Conservation (phyloP, 805 yeast species). For the Saccharomycopsis vini region DNA sequence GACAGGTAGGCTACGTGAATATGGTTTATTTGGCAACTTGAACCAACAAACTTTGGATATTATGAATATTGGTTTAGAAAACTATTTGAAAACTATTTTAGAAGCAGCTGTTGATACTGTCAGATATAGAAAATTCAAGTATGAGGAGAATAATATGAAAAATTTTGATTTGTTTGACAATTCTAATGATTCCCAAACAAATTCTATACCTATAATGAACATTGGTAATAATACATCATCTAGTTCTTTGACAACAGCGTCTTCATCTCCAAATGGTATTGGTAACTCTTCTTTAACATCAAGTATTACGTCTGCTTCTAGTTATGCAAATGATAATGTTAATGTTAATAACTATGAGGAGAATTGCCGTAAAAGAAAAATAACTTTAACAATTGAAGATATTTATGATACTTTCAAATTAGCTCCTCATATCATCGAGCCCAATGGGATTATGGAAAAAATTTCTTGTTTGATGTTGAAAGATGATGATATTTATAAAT, state of each 20-base stretch:
- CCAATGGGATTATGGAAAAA: conserved; percentile 50
- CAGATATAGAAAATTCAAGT: conserved; percentile 46
- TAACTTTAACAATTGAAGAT: conserved; percentile 57
- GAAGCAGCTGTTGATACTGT: conserved; percentile 70
- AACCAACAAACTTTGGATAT: conserved; percentile 72
- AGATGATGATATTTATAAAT: conserved; percentile 43
- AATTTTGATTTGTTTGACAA: neutral
- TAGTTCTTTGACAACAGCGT: neutral
- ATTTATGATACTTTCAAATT: conserved; percentile 53
- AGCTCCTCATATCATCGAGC: conserved; percentile 61
- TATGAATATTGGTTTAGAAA: conserved; percentile 70
- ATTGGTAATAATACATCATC: neutral
- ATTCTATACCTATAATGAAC: too few species aligned
- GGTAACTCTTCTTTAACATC: neutral
- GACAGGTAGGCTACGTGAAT: conserved; percentile 78
- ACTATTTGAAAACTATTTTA: conserved; percentile 63
- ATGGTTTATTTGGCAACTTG: conserved; percentile 79
- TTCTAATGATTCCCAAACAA: neutral
- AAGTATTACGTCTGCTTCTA: neutral
- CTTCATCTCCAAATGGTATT: neutral
- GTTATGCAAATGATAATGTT: conserved; percentile 15
- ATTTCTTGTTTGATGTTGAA: conserved; percentile 40
- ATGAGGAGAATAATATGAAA: conserved; percentile 27
- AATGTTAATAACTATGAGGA: too few species aligned
- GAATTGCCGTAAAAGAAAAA: conserved; percentile 22